A percentile compares a stretch with the other conserved stretches of the same genome.
Evolutionary conservation across 2,329 filamentous ascomycete genomes (phyloP).

Genomic region (Fusarium sp.): DNA sequence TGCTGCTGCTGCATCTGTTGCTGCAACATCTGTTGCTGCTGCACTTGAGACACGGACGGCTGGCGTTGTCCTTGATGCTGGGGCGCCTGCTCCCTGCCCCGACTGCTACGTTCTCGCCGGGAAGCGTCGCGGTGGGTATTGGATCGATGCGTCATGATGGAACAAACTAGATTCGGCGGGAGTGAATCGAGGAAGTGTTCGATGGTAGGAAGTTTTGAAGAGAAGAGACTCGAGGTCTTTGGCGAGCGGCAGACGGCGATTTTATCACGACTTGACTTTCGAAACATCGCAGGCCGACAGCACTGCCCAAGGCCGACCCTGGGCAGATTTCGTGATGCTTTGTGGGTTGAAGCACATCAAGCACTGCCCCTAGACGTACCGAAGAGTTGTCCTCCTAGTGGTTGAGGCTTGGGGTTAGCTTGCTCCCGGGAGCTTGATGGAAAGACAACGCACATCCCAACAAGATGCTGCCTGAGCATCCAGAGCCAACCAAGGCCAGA

Average conservation of each 20-base stretch:
- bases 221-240: neutral
- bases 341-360: neutral
- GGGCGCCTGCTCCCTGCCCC: neutral
- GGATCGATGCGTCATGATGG: neutral
- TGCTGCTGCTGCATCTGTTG: neutral
- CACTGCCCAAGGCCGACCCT: neutral
- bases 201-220: neutral
- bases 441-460: neutral
- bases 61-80: neutral
- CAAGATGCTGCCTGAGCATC: conserved; percentile 16
- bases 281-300: neutral
- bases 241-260: neutral
- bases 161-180: neutral
- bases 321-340: neutral
- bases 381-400: neutral
- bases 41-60: neutral
- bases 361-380: no score
- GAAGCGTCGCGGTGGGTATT: neutral
- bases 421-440: neutral
- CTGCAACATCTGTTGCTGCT: neutral
- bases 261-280: neutral
- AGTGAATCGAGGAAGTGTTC: neutral
- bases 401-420: neutral
- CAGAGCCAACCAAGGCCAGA: neutral
- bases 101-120: neutral